Evolutionary conservation across 1,139 yeast genomes (phyloP).

Genomic region (Saccharomyces hybrid): DNA sequence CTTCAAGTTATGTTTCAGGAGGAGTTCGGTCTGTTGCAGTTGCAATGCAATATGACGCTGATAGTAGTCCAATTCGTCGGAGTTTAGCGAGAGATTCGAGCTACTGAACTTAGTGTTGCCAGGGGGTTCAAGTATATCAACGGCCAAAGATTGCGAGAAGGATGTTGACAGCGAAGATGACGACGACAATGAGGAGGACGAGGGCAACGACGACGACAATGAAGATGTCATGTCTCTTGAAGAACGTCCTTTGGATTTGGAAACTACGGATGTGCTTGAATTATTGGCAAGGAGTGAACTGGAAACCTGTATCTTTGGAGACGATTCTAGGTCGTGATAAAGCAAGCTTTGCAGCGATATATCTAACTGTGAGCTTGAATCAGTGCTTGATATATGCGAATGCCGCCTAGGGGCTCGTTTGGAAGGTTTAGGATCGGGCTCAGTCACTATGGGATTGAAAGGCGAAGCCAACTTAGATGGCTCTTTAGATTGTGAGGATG

Average conservation of each 20-base stretch:
- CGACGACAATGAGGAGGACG: constrained; percentile 5
- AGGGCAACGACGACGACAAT: constrained; percentile 2
- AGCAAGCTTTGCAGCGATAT: constrained; percentile 5
- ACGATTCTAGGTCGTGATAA: constrained; percentile 3
- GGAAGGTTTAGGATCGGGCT: background rate
- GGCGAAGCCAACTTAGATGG: background rate
- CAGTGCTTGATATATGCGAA: background rate
- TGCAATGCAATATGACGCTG: constrained; percentile 14
- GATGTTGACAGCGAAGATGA: background rate
- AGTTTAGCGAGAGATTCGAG: constrained; percentile 6
- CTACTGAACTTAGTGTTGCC: background rate
- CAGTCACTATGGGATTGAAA: constrained; percentile 2
- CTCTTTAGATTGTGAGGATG: background rate
- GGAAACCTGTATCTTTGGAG: background rate
- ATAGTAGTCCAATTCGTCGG: constrained; percentile 13
- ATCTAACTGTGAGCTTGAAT: background rate
- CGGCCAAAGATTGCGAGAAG: background rate
- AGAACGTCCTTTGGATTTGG: background rate
- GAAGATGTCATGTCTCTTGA: constrained; percentile 3
- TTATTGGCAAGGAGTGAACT: background rate
- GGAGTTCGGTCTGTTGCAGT: constrained; percentile 11
- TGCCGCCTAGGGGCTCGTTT: background rate
- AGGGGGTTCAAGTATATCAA: background rate
- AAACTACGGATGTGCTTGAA: background rate
- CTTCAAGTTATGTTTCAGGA: constrained; percentile 12